Conservation (phyloP, 1,284 basidiomycete genomes). For the Pseudozyma hubeiensis region DNA sequence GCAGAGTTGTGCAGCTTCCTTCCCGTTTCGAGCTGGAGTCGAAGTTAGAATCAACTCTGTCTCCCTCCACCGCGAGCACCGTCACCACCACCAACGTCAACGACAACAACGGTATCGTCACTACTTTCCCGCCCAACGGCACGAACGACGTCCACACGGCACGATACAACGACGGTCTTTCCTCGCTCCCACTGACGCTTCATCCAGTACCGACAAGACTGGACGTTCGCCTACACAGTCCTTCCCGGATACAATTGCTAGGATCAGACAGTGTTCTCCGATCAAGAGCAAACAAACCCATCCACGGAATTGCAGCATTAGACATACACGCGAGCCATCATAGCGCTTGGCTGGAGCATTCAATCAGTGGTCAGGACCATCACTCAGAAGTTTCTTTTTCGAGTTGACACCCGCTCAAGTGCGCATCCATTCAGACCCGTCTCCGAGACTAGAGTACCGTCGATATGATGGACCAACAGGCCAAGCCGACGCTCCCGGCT, state of each 20-base stretch:
- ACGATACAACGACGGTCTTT: not conserved
- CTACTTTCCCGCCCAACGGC: not conserved
- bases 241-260: too few relatives aligned
- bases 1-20: not conserved
- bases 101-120: not conserved
- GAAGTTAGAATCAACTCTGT: not conserved
- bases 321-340: too few relatives aligned
- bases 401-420: too few relatives aligned
- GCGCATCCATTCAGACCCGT: too few relatives aligned
- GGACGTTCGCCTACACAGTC: too few relatives aligned
- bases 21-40: slow-evolving; percentile 1
- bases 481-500: slow-evolving; percentile 43
- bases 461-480: slow-evolving; percentile 48
- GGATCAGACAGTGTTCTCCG: too few relatives aligned
- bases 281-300: too few relatives aligned
- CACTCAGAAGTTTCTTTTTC: too few relatives aligned
- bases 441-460: not conserved
- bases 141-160: slow-evolving; percentile 9
- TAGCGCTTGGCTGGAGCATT: too few relatives aligned
- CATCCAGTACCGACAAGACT: too few relatives aligned
- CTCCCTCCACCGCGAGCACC: slow-evolving; percentile 3
- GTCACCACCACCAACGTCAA: slow-evolving; percentile 10
- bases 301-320: too few relatives aligned
- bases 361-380: too few relatives aligned
- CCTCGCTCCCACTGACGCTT: not conserved